phyloP scores from a whole-genome alignment of 495 filamentous ascomycete species.

The Talaromyces wortmannii region DNA sequence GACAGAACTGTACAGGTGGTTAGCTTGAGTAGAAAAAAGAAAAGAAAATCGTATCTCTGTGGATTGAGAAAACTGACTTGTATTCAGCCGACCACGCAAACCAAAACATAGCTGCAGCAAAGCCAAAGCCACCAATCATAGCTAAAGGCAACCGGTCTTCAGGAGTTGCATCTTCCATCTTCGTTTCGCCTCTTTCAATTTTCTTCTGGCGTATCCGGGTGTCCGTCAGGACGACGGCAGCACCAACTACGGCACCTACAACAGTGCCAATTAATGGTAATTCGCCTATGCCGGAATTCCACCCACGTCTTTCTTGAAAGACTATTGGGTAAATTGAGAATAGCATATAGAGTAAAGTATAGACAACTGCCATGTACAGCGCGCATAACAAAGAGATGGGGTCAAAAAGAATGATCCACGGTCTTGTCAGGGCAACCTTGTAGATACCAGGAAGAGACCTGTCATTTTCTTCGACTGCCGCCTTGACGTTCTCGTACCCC shows the following conservation, averaged over 20 bases:
- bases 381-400: conserved; percentile 38
- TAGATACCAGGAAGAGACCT: conserved; percentile 33
- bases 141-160: conserved; percentile 45
- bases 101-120: conserved; percentile 49
- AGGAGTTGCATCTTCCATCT: conserved; percentile 27
- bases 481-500: conserved; percentile 38
- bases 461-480: conserved; percentile 33
- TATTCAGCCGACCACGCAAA: conserved; percentile 46
- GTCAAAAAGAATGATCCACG: conserved; percentile 38
- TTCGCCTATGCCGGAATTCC: conserved; percentile 41
- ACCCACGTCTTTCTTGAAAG: conserved; percentile 46
- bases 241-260: conserved; percentile 35
- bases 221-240: conserved; percentile 28
- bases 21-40: conserved; percentile 3
- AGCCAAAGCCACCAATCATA: conserved; percentile 51
- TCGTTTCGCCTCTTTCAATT: conserved; percentile 30
- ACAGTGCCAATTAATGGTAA: conserved; percentile 46
- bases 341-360: conserved; percentile 50
- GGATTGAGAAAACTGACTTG: conserved; percentile 14
- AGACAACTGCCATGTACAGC: conserved; percentile 46
- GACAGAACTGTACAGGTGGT: conserved; percentile 13
- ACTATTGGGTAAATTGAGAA: conserved; percentile 49
- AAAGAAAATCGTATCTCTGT: not conserved
- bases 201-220: conserved; percentile 14
- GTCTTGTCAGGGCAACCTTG: conserved; percentile 42